Evolutionary conservation across 495 filamentous ascomycete genomes (phyloP), one percentile per base, ranked within the genome.

Genomic region (Aspergillus taichungensis): DNA sequence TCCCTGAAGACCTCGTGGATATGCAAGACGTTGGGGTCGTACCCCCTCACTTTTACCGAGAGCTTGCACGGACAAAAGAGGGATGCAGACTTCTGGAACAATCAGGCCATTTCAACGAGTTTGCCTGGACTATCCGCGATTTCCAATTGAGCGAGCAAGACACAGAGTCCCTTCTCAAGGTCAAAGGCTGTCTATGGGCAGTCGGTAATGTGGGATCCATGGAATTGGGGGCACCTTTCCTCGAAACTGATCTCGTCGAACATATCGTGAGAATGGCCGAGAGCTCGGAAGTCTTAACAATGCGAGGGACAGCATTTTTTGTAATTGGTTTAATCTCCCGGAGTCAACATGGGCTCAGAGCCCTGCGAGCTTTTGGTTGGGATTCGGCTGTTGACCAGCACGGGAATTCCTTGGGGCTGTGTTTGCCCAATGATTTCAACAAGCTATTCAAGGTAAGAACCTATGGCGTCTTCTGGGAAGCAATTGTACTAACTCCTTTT

Each of bases 151-250:
- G 90, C 44, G 81, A 80, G 34, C 86, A 94, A 47, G 92, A 98
- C 55, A 68, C 77, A 11, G 92, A 98, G 63, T 79, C 82, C 40
- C 82, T 97, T 18, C 76, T 91, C 46, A 97, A 95, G 59, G 87
- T 96, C 42, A 98, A 97, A 59, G 92, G 94, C 27, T 95, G 87
- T 57, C 75, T 98, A 13, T 98, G 92, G 92, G 92, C 92, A 0
- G 87, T 98, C 7, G 92, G 94, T 24, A 98, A 98, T 56, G 88
- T 98, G 37, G 92, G 92, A 1, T 95, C 88, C 3, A 98, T 98
- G 94, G 90, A 95, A 53, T 79, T 96, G 29, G 92, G 94, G 2
- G 92, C 89, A 0, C 86, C 87, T 0, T 98, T 98, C 63, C 73
- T 98, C 3, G 83, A 83, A 43, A 80, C 80, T 35, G 85, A 95